phyloP scores from a whole-genome alignment of 768 basidiomycete species.

The Xerocomus potaroensis region DNA sequence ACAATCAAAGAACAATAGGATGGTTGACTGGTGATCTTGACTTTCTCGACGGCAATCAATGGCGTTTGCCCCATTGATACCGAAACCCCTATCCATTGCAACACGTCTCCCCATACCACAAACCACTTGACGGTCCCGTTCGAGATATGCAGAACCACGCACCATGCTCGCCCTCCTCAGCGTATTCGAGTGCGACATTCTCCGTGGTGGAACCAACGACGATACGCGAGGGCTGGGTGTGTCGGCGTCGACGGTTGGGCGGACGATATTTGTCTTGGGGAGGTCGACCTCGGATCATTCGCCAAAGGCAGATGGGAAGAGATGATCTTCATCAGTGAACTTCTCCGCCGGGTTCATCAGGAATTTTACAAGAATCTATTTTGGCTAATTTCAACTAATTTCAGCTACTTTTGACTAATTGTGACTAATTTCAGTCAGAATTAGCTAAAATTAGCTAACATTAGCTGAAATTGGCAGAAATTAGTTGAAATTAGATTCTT shows the following conservation, averaged over 20 bases:
- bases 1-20: background rate
- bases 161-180: slow-evolving; percentile 75
- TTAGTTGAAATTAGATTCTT: too few relatives aligned
- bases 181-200: slow-evolving; percentile 61
- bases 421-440: too few relatives aligned
- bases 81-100: too few relatives aligned
- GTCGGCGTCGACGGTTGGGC: slow-evolving; percentile 30
- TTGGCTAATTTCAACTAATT: too few relatives aligned
- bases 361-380: too few relatives aligned
- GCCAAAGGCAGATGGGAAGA: slow-evolving; percentile 66
- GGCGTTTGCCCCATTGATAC: too few relatives aligned
- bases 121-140: slow-evolving; percentile 35
- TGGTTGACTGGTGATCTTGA: too few relatives aligned
- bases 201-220: slow-evolving; percentile 49
- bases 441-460: too few relatives aligned
- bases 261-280: slow-evolving; percentile 58
- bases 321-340: slow-evolving; percentile 56
- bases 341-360: slow-evolving; percentile 75
- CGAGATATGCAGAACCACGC: slow-evolving; percentile 43
- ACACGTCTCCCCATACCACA: slow-evolving; percentile 46
- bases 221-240: slow-evolving; percentile 19
- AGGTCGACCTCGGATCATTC: slow-evolving; percentile 60
- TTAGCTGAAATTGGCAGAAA: too few relatives aligned
- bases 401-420: too few relatives aligned
- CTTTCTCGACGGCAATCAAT: too few relatives aligned